These are phyloP conservation scores for Heterobasidion irregulare DNA, from an alignment of 1,284 basidiomycete genomes.

Conservation along the genomic window DNA sequence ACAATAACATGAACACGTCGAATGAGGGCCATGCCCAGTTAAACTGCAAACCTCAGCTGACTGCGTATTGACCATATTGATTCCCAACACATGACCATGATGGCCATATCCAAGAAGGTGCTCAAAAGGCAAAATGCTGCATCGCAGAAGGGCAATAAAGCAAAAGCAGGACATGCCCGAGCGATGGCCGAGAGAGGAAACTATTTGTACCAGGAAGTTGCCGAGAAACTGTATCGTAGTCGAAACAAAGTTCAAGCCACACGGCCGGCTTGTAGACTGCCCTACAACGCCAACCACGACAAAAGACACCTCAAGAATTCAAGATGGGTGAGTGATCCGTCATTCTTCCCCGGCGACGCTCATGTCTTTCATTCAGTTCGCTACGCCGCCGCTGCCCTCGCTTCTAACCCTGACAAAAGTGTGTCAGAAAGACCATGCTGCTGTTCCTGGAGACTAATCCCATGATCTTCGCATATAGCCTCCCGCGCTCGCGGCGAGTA, in stretches of 20 bases:
- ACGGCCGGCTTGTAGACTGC: neutral
- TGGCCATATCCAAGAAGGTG: too few species aligned
- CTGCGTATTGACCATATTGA: too few species aligned
- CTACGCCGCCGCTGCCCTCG: constrained; percentile 82
- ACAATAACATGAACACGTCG: too few species aligned
- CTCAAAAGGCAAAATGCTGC: too few species aligned
- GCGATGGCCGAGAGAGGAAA: too few species aligned
- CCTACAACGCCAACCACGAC: neutral
- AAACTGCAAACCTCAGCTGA: too few species aligned
- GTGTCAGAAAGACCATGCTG: constrained; percentile 21
- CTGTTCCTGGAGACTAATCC: constrained; percentile 5
- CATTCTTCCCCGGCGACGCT: constrained; percentile 12
- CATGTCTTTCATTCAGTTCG: constrained; percentile 51
- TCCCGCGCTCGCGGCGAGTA: constrained; percentile 93
- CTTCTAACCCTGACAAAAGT: constrained; percentile 93
- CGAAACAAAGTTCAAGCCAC: constrained; percentile 14
- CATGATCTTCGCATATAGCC: constrained; percentile 38
- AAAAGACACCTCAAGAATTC: constrained; percentile 35
- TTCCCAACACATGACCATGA: too few species aligned
- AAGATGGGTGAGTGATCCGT: constrained; percentile 53
- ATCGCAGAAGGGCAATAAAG: too few species aligned
- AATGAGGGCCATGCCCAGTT: too few species aligned
- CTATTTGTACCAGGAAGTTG: neutral
- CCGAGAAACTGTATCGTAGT: constrained; percentile 12
- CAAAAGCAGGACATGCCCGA: too few species aligned